These are phyloP conservation scores for Neckera pumila DNA, from an alignment of 225 moss, liverwort and hornwort genomes.

Conservation along the genomic window DNA sequence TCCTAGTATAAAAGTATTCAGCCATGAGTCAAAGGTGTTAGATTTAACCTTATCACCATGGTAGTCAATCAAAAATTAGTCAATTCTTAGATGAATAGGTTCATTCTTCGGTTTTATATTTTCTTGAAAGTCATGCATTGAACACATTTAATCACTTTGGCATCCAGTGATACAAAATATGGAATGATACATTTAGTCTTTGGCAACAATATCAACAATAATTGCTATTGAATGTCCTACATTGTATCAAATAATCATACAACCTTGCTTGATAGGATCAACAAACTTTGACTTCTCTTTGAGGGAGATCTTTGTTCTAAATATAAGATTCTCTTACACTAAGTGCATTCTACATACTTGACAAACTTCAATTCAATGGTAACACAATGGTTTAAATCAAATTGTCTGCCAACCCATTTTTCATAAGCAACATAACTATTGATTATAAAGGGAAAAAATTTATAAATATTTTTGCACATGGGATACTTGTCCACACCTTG, in stretches of 20 bases:
- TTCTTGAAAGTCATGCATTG: accelerated
- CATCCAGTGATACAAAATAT: no score
- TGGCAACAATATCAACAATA: accelerated
- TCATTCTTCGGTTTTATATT: background rate
- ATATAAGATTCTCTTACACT: accelerated
- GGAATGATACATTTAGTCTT: no score
- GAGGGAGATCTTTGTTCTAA: background rate
- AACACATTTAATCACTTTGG: accelerated
- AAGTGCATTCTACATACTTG: background rate
- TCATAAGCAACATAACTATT: background rate
- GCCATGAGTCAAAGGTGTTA: no score
- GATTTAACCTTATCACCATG: accelerated
- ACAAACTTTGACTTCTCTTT: accelerated
- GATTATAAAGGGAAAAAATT: accelerated
- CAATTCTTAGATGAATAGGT: background rate
- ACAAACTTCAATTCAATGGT: background rate
- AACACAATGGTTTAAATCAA: background rate
- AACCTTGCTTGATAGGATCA: accelerated
- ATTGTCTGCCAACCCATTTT: accelerated
- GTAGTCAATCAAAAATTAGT: background rate
- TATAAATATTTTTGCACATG: accelerated
- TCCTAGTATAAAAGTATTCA: background rate
- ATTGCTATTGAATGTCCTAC: background rate
- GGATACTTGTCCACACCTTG: accelerated
- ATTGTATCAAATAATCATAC: no score